These are phyloP conservation scores for Calocybe gambosa DNA, from an alignment of 1,284 basidiomycete species.

Conservation along the genomic window DNA sequence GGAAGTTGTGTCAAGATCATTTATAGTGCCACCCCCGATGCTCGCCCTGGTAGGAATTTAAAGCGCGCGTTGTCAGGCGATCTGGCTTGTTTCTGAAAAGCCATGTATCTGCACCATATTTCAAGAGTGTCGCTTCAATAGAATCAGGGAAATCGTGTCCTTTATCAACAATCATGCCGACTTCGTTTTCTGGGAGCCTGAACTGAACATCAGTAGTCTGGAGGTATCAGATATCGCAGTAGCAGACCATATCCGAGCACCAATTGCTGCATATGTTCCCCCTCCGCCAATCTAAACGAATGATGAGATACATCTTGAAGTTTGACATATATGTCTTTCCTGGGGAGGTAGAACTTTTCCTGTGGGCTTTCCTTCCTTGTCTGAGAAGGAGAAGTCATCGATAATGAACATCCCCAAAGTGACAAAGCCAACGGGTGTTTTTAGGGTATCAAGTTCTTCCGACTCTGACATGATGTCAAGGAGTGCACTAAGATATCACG, in stretches of 20 bases:
- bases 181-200: conserved; percentile 56
- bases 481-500: conserved; percentile 2
- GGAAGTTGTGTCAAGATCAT: background rate
- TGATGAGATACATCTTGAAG: conserved; percentile 1
- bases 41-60: conserved; percentile 77
- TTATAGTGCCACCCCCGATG: conserved; percentile 50
- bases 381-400: conserved; percentile 68
- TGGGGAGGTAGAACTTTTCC: conserved; percentile 42
- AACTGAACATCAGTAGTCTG: background rate
- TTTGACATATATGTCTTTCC: conserved; percentile 31
- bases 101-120: conserved; percentile 78
- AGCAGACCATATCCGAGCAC: conserved; percentile 74
- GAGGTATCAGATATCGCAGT: background rate
- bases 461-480: conserved; percentile 15
- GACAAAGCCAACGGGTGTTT: conserved; percentile 34
- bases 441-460: background rate
- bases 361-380: conserved; percentile 47
- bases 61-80: conserved; percentile 61
- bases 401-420: conserved; percentile 89
- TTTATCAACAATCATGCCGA: conserved; percentile 83
- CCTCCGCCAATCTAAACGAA: conserved; percentile 81
- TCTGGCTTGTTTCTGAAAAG: conserved; percentile 59
- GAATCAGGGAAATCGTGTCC: conserved; percentile 71
- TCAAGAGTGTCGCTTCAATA: conserved; percentile 52
- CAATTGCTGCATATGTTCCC: conserved; percentile 75